Base-by-base conservation (phyloP, 148 eudicot genomes). In the Rhododendron molle region DNA sequence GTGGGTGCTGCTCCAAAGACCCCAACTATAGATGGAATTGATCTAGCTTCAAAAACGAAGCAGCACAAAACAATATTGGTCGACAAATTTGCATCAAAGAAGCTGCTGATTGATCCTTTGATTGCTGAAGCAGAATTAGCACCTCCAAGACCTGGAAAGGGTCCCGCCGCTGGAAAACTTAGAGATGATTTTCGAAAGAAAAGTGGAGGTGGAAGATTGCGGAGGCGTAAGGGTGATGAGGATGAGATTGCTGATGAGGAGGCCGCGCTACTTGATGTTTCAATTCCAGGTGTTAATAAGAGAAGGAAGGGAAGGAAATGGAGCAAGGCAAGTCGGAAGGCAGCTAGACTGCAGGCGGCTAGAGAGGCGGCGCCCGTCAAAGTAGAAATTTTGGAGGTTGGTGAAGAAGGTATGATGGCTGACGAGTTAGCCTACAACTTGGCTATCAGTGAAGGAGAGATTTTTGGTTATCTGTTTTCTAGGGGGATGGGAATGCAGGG, bases 381-480 rank as follows among this genome's bases (percentile, higher is more conserved):
- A 86, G 98, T 92, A 65, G 98, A 95, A 58, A 93, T 95, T 81
- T 90, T 97, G 91, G 98, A 95, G 90, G 98, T 97, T 73, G 93
- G 78, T 82, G 96, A 95, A 83, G 93, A 94, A 83, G 99, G 99
- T 73, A 95, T 97, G 98, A 85, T 90, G 56, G 92, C 89, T 9
- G 98, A 93, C 85, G 98, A 97, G 86, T 88, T 97, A 78, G 99
- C 99, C 20, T 85, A 87, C 84, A 93, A 97, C 85, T 91, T 97
- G 92, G 98, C 98, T n/a, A 88, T 91, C 28, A 91, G 98, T 88
- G 96, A 97, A 93, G 99, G 98, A 71, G 98, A 95, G 89, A 95
- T 97, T 87, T 89, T 95, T 78, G 96, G 98, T 79, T 93, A 81
- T 83, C 90, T 97, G 44, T 95, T 87, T 87, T 81, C 98, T n/a